Conservation (phyloP, 164 flowering plant genomes). For the Liquidambar formosana region DNA sequence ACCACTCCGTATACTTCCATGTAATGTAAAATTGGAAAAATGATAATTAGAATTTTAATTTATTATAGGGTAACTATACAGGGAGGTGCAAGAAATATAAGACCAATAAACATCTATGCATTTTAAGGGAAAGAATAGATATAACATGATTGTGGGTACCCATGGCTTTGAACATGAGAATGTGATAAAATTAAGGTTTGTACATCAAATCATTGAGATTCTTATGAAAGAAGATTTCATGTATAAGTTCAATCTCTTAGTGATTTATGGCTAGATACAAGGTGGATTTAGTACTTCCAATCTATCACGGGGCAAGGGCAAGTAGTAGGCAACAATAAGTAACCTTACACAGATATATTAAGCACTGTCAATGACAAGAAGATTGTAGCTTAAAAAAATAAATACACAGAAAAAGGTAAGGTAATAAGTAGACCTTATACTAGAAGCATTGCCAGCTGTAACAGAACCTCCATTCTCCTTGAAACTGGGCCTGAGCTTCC, state of each 20-base stretch:
- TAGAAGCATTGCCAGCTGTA: slow-evolving; percentile 98
- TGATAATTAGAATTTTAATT: not conserved
- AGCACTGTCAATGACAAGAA: not conserved
- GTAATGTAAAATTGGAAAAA: not conserved
- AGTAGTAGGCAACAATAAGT: too few species aligned
- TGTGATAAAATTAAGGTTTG: too few species aligned
- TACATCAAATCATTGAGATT: too few species aligned
- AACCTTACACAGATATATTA: too few species aligned
- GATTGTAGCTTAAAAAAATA: not conserved
- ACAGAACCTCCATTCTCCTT: slow-evolving; percentile 85
- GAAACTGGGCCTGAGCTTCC: slow-evolving; percentile 90
- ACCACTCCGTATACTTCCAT: not conserved
- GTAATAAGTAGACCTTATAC: slow-evolving; percentile 58
- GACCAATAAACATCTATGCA: not conserved
- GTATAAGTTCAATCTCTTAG: too few species aligned
- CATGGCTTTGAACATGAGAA: too few species aligned
- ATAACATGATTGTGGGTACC: too few species aligned
- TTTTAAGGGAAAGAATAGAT: too few species aligned
- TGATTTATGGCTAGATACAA: too few species aligned
- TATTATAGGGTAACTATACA: not conserved
- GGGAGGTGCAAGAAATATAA: not conserved
- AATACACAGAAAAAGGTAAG: not conserved
- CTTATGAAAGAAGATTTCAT: too few species aligned
- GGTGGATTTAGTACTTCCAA: too few species aligned
- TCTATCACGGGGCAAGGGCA: too few species aligned